Conservation (phyloP, 2,329 filamentous ascomycete species). For the Penicillium griseofulvum region DNA sequence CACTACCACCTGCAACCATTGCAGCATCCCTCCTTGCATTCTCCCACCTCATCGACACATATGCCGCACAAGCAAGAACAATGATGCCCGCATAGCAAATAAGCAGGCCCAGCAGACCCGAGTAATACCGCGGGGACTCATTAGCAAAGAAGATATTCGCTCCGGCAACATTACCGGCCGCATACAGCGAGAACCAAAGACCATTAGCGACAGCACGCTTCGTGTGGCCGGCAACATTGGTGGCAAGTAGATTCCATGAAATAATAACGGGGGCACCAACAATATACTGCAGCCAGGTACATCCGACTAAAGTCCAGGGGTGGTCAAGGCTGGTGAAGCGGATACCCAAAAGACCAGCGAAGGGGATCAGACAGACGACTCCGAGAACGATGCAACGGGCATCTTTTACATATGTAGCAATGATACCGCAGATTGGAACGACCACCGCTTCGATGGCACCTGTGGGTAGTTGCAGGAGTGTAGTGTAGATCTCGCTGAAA, state of each 20-base stretch:
- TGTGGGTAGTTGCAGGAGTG: conserved; percentile 35
- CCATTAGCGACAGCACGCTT: conserved; percentile 52
- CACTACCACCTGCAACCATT: background rate
- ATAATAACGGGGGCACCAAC: conserved; percentile 52
- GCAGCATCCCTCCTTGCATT: conserved; percentile 24
- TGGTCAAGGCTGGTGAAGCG: conserved; percentile 47
- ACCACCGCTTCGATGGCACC: conserved; percentile 35
- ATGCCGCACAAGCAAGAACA: conserved; percentile 28
- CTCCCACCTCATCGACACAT: conserved; percentile 26
- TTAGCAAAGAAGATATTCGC: conserved; percentile 48
- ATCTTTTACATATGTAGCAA: conserved; percentile 47
- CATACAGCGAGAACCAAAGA: conserved; percentile 50
- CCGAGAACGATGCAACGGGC: conserved; percentile 34
- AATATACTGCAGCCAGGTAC: conserved; percentile 53
- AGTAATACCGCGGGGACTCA: conserved; percentile 47
- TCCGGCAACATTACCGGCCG: conserved; percentile 50
- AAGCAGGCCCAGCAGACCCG: conserved; percentile 45
- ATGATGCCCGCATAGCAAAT: conserved; percentile 47
- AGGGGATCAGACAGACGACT: conserved; percentile 29
- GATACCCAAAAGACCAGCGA: conserved; percentile 53
- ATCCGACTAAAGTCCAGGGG: conserved; percentile 52
- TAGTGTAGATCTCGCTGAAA: conserved; percentile 30
- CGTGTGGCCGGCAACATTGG: conserved; percentile 52
- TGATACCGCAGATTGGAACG: conserved; percentile 40
- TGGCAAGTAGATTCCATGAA: conserved; percentile 52